Conservation (phyloP, 495 filamentous ascomycete genomes). For the Aspergillus incahuasiensis region DNA sequence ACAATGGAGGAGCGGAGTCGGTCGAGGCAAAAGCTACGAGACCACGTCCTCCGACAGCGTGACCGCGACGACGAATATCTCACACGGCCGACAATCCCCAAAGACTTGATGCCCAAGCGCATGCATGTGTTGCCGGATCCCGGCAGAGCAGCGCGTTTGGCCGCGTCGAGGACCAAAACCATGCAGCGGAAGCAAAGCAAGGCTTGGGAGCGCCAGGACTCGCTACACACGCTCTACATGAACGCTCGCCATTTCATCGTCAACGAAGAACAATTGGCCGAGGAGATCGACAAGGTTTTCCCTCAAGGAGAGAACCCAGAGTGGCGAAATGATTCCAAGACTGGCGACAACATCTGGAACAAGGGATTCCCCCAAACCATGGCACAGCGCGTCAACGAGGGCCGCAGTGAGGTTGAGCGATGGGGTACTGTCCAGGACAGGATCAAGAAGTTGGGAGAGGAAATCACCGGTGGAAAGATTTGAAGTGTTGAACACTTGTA, state of each 20-base stretch:
- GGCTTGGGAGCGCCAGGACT: constrained; percentile 36
- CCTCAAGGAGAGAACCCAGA: constrained; percentile 44
- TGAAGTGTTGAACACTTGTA: constrained; percentile 25
- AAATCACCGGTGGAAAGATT: constrained; percentile 66
- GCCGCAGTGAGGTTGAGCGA: constrained; percentile 26
- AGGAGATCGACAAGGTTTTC: constrained; percentile 59
- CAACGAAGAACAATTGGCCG: constrained; percentile 56
- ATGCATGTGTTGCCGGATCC: constrained; percentile 41
- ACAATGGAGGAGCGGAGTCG: constrained; percentile 30
- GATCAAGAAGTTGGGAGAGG: constrained; percentile 60
- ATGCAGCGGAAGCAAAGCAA: constrained; percentile 36
- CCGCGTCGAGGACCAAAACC: constrained; percentile 36
- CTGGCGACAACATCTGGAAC: constrained; percentile 56
- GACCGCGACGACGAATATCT: constrained; percentile 58
- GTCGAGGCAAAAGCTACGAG: constrained; percentile 37
- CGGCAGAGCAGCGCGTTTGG: constrained; percentile 42
- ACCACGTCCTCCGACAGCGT: constrained; percentile 43
- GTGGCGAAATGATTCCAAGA: constrained; percentile 41
- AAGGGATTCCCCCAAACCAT: constrained; percentile 50
- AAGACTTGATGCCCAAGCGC: constrained; percentile 37
- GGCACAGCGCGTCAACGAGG: constrained; percentile 32
- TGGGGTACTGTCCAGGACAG: constrained; percentile 51
- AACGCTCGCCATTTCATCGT: constrained; percentile 61
- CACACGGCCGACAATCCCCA: constrained; percentile 49
- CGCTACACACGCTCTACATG: constrained; percentile 60